A percentile compares a stretch with the other conserved stretches of the same genome.
These are phyloP conservation scores for Dryas integrifolia DNA, from an alignment of 331 rosid genomes.

Conservation along the genomic window DNA sequence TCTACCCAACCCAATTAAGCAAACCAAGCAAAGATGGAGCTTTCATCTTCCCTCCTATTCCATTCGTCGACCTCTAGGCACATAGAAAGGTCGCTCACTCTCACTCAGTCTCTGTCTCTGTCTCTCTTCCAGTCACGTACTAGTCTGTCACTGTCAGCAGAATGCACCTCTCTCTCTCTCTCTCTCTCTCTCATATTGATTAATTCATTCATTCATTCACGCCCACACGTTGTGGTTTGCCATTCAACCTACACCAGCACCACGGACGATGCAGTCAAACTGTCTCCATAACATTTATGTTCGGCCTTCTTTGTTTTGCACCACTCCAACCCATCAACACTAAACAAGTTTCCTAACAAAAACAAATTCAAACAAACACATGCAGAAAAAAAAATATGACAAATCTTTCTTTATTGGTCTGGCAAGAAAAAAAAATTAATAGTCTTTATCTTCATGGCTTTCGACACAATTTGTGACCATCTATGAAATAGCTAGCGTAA, in stretches of 20 bases:
- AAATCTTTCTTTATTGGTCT: too few species aligned
- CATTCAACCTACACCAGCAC: slow-evolving; percentile 69
- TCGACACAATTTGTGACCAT: slow-evolving; percentile 1
- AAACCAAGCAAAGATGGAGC: slow-evolving; percentile 5
- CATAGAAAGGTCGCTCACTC: slow-evolving; percentile 29
- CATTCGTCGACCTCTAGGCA: slow-evolving; percentile 42
- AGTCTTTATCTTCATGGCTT: neutral
- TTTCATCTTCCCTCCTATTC: neutral
- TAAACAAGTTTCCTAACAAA: neutral
- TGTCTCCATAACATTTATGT: slow-evolving; percentile 11
- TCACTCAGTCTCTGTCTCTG: neutral
- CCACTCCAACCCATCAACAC: neutral
- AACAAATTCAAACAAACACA: neutral
- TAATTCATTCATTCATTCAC: slow-evolving; percentile 28
- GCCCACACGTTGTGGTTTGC: slow-evolving; percentile 83
- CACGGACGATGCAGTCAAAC: slow-evolving; percentile 53
- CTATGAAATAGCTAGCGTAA: neutral
- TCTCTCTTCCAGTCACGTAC: neutral
- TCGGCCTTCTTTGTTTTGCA: neutral
- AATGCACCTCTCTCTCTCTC: neutral
- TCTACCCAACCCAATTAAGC: neutral
- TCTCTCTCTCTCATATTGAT: slow-evolving; percentile 12
- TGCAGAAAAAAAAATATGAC: neutral
- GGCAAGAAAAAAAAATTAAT: too few species aligned
- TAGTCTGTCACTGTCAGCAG: neutral